Evolutionary conservation across 2,329 filamentous ascomycete genomes (phyloP), one percentile per base, ranked within the genome.

Genomic region (Paracoccidioides brasiliensis): DNA sequence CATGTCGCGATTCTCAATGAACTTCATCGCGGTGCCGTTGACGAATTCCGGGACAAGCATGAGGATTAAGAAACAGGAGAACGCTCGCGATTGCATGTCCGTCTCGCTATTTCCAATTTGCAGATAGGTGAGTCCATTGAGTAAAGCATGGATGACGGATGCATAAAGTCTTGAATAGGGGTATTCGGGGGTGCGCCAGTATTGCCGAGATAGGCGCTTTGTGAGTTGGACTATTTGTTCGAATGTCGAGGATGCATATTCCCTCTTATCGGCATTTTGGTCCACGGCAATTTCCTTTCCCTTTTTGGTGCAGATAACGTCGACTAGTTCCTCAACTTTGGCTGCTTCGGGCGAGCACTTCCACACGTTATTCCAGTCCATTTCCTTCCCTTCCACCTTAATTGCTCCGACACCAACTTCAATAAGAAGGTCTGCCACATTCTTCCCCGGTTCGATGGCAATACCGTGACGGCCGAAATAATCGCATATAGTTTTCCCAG

Each of bases 101-200:
- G 77, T 76, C 46, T 82, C 73, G 3, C 75, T 78, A 65, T 83
- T 75, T 3, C 83, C 83, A 3, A 86, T 77, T 57, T 83, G 72
- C 71, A 79, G 85, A 69, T 86, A 88, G 1, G 84, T 87, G 67
- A 86, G 85, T 30, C 84, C 83, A 69, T 86, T 87, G 72, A 88
- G 83, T 62, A 88, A 78, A 1, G 82, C 83, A 44, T 85, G 74
- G 46, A 86, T 75, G 58, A 86, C 78, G 0, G 81, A 76, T 3
- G 80, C 77, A 66, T 87, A 88, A 37, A 90, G 72, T 62, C 86
- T 87, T 55, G 83, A 83, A 67, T 87, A 88, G 9, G 86, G 72
- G 66, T 90, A 90, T 1, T 80, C 81, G 0, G 85, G 83, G 53
- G 84, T 82, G 38, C 86, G 77, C 84, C 83, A 88, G 69, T 86